Evolutionary conservation across 1,284 basidiomycete genomes (phyloP).

Genomic region (Ganoderma leucocontextum): DNA sequence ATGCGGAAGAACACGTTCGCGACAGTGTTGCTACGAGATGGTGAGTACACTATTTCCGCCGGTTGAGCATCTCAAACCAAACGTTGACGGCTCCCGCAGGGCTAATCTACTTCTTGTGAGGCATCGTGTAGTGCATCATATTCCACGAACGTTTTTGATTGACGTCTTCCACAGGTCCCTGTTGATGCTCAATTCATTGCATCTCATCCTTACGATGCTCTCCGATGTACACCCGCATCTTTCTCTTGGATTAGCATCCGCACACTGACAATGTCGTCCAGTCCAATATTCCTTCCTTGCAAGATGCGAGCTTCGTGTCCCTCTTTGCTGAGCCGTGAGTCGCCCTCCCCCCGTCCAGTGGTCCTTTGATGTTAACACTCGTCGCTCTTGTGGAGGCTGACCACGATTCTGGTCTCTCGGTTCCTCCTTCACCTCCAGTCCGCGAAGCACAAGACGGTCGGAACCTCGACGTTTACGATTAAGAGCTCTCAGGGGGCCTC

Average conservation of each 20-base stretch:
- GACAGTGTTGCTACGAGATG: slow-evolving; percentile 5
- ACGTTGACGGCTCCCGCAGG: not conserved
- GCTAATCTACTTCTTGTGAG: not conserved
- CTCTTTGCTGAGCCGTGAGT: not conserved
- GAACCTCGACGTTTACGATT: not conserved
- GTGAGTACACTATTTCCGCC: not conserved
- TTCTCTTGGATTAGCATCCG: too few relatives aligned
- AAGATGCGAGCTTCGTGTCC: not conserved
- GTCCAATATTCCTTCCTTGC: not conserved
- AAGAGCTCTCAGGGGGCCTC: not conserved
- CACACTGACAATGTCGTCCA: not conserved
- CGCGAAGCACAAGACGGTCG: not conserved
- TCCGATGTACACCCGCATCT: not conserved
- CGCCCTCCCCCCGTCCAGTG: not conserved
- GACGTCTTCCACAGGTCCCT: not conserved
- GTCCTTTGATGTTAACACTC: not conserved
- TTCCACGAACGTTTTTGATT: not conserved
- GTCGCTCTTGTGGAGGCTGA: not conserved
- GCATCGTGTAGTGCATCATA: not conserved
- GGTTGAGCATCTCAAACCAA: not conserved
- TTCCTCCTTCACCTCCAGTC: not conserved
- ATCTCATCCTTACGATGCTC: not conserved
- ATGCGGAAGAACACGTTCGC: not conserved
- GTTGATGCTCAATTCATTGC: not conserved
- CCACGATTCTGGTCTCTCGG: not conserved